phyloP scores from a whole-genome alignment of 768 basidiomycete species.

The Tylopilus balloui region DNA sequence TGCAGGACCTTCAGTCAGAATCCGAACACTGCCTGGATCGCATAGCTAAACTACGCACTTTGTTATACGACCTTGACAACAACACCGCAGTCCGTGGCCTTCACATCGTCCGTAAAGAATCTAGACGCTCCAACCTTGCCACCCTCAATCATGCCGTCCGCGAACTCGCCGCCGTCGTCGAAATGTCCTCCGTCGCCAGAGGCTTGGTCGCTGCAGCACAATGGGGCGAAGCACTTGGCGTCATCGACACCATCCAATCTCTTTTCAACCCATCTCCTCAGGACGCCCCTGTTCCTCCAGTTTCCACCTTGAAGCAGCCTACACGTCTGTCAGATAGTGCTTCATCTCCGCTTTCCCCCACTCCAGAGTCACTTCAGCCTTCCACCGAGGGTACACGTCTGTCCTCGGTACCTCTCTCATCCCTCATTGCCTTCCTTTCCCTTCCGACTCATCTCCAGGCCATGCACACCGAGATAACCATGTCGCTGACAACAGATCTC shows the following conservation, averaged over 20 bases:
- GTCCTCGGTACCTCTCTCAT: conserved; percentile 55
- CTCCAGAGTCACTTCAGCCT: conserved; percentile 30
- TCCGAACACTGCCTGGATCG: conserved; percentile 77
- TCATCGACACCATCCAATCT: conserved; percentile 63
- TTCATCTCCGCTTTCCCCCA: conserved; percentile 33
- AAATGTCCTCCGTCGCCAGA: conserved; percentile 69
- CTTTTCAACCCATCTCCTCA: conserved; percentile 42
- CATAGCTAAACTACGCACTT: conserved; percentile 64
- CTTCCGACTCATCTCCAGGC: conserved; percentile 70
- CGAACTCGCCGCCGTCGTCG: conserved; percentile 65
- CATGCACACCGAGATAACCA: conserved; percentile 70
- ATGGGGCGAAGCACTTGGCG: conserved; percentile 78
- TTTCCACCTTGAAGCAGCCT: conserved; percentile 1
- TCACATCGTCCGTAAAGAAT: conserved; percentile 62
- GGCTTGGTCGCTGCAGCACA: conserved; percentile 79
- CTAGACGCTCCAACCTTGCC: conserved; percentile 55
- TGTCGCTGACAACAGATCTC: conserved; percentile 72
- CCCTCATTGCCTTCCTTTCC: conserved; percentile 65
- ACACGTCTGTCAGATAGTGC: conserved; percentile 16
- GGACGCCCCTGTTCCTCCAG: conserved; percentile 5
- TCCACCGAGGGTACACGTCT: conserved; percentile 28
- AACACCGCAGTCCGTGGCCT: conserved; percentile 77
- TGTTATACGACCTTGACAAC: conserved; percentile 73
- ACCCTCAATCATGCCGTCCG: conserved; percentile 58
- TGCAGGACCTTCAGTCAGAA: conserved; percentile 88